These are phyloP conservation scores for Herpotrichia juniperi DNA, from an alignment of 2,329 filamentous ascomycete species.

Conservation along the genomic window DNA sequence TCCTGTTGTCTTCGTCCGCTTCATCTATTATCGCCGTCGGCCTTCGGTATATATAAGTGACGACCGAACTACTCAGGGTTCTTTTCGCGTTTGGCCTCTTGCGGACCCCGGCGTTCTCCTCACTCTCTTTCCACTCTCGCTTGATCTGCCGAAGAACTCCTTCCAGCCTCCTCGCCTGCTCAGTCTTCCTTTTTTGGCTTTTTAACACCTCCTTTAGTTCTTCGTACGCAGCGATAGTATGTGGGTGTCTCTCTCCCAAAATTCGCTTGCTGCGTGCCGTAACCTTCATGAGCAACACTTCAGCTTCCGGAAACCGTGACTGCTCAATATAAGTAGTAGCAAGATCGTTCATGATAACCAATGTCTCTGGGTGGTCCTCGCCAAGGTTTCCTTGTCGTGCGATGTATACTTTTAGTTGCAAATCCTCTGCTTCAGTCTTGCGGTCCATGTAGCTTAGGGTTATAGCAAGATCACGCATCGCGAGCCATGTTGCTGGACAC, in stretches of 20 bases:
- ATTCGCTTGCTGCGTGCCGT: slow-evolving; percentile 7
- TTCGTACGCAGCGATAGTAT: slow-evolving; percentile 11
- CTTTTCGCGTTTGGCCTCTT: slow-evolving; percentile 5
- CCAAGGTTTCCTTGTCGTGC: slow-evolving; percentile 5
- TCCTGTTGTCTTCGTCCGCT: neutral
- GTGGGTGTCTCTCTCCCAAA: slow-evolving; percentile 10
- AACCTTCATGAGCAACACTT: slow-evolving; percentile 8
- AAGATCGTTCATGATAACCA: slow-evolving; percentile 14
- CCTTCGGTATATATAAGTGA: slow-evolving; percentile 12
- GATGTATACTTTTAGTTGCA: slow-evolving; percentile 7
- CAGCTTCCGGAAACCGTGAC: slow-evolving; percentile 6
- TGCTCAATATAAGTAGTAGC: slow-evolving; percentile 11
- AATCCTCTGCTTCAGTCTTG: slow-evolving; percentile 5
- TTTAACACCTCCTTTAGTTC: slow-evolving; percentile 5
- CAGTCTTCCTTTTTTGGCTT: slow-evolving; percentile 4
- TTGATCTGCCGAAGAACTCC: slow-evolving; percentile 6
- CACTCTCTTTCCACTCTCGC: slow-evolving; percentile 1
- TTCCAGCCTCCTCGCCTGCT: slow-evolving; percentile 7
- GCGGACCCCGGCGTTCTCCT: neutral
- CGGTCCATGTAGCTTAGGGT: slow-evolving; percentile 7
- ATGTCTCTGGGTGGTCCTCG: slow-evolving; percentile 11
- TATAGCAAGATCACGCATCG: slow-evolving; percentile 13
- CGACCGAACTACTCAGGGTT: slow-evolving; percentile 8
- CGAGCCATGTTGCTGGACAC: slow-evolving; percentile 11
- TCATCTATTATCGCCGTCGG: neutral